Evolutionary conservation across 768 basidiomycete genomes (phyloP), one percentile per base, ranked within the genome.

Genomic region (Naganishia randhawae): DNA sequence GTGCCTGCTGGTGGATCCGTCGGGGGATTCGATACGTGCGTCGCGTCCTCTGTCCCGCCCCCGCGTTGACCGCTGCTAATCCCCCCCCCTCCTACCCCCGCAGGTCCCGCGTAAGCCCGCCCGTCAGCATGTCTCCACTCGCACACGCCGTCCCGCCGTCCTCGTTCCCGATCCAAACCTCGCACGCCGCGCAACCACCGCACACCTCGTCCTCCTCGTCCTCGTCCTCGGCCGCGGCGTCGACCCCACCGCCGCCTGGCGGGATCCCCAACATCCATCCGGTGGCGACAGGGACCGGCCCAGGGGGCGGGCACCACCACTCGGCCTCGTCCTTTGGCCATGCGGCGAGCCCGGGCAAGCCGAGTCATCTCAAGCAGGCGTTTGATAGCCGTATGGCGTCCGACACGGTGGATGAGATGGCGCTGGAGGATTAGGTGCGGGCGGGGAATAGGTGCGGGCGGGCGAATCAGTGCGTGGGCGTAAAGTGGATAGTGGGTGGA

Each of bases 111-210:
- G 16, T 50, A 32, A 52, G 55, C 29, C 69, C 69, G 9, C 63
- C 65, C 29, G 63, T 54, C 50, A n/a, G 57, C 3, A 55, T 66
- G 33, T 70, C 65, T 3, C 69, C 69, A 11, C 55, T 70, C 16
- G 42, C 52, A n/a, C 25, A 29, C 25, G 68, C 52, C 31, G 65
- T 67, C 14, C 69, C 65, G n/a, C 69, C 65, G n/a, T 70, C 69
- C 27, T 70, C 69, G 11, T 70, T 70, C 69, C 69, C 69, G n/a
- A 70, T 70, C 35, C 67, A 68, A 42, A 39, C 57, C 6, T 61
- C 57, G 5, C 57, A 61, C 57, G 33, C 57, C 5, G 57, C 27
- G 19, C 55, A 67, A 45, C 54, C 29, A 32, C 65, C 25, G 29
- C 64, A 22, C 64, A 35, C 64, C 8, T 50, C 17, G n/a, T 22